Conservation (phyloP, 140 eudicot genomes). For the Senecio squalidus region DNA sequence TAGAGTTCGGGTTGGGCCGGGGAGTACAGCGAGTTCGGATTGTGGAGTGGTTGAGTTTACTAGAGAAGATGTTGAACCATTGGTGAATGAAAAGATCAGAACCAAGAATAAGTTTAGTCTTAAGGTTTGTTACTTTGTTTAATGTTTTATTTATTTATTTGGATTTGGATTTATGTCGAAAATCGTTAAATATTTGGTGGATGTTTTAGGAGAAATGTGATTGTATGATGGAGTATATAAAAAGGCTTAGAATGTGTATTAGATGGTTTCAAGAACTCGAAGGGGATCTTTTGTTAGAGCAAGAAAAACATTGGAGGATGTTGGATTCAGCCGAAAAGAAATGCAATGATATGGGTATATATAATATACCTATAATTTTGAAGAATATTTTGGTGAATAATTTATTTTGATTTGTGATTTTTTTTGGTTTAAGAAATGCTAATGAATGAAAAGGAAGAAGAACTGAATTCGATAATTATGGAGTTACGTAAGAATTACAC, state of each 20-base stretch:
- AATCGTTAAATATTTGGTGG: not conserved
- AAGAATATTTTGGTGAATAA: not conserved
- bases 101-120: slow-evolving; percentile 62
- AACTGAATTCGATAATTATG: slow-evolving; percentile 71
- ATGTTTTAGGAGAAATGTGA: slow-evolving; percentile 70
- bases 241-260: slow-evolving; percentile 69
- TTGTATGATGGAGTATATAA: slow-evolving; percentile 65
- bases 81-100: slow-evolving; percentile 78
- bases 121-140: slow-evolving; percentile 40
- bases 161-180: not conserved
- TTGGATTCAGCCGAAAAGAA: slow-evolving; percentile 65
- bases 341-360: slow-evolving; percentile 68
- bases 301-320: slow-evolving; percentile 48
- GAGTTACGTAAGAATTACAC: slow-evolving; percentile 67
- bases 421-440: slow-evolving; percentile 39
- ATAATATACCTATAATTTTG: not conserved
- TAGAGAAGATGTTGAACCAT: slow-evolving; percentile 74
- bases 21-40: slow-evolving; percentile 48
- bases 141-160: too few relatives aligned
- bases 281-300: slow-evolving; percentile 55
- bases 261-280: slow-evolving; percentile 90
- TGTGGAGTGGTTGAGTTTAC: slow-evolving; percentile 59
- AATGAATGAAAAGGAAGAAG: slow-evolving; percentile 80
- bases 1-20: slow-evolving; percentile 40
- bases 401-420: not conserved